Percentiles rank a stretch among this genome's conserved stretches.
These are phyloP conservation scores for Tephrocybe sp. DNA, from an alignment of 768 basidiomycete genomes.

Conservation along the genomic window DNA sequence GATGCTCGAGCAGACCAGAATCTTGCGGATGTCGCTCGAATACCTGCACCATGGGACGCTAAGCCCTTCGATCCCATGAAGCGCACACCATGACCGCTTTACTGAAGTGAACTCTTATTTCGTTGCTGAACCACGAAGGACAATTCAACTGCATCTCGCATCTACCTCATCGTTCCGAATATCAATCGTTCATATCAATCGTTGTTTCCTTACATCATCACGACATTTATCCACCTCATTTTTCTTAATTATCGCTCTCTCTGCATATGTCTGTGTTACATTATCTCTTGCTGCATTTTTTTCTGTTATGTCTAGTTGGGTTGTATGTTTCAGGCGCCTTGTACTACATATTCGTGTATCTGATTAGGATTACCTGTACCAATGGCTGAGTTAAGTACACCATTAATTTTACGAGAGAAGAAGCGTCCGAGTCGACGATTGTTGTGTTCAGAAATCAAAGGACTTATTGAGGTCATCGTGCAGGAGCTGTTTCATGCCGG, in stretches of 20 bases:
- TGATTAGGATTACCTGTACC: constrained; percentile 3
- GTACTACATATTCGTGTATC: constrained; percentile 12
- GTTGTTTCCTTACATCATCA: not conserved
- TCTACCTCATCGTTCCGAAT: no score
- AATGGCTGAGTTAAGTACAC: not conserved
- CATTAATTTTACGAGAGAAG: constrained; percentile 1
- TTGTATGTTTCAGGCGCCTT: constrained; percentile 5
- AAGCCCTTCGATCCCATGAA: constrained; percentile 31
- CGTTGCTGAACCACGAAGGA: not conserved
- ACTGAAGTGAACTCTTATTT: no score
- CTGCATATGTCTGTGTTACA: not conserved
- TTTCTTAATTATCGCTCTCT: not conserved
- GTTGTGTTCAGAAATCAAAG: constrained; percentile 69
- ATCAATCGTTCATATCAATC: not conserved
- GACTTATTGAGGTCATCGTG: constrained; percentile 83
- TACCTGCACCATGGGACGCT: constrained; percentile 71
- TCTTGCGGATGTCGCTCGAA: constrained; percentile 66
- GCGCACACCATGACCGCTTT: constrained; percentile 11
- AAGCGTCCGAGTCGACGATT: no score
- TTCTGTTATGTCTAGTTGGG: not conserved
- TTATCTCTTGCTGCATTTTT: not conserved
- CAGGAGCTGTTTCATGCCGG: constrained; percentile 86
- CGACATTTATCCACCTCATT: not conserved
- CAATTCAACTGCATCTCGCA: not conserved
- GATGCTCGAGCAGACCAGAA: constrained; percentile 81